These are phyloP conservation scores for Rhinocladiella similis DNA, from an alignment of 2,329 filamentous ascomycete genomes.

Conservation along the genomic window DNA sequence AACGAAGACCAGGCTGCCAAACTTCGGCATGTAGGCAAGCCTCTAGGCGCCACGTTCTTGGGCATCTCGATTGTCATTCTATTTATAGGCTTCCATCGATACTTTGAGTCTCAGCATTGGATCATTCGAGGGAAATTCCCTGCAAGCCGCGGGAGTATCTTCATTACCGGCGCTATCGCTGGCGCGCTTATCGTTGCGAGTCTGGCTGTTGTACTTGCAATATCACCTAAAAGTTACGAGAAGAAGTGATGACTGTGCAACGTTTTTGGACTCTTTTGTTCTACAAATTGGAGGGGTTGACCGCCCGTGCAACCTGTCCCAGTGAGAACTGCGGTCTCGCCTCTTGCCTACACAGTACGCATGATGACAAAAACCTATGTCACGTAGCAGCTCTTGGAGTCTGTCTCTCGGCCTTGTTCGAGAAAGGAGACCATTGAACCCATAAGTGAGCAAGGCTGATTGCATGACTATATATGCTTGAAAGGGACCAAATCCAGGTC, in stretches of 20 bases:
- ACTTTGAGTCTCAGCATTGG: slow-evolving; percentile 68
- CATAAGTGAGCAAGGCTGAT: too few relatives aligned
- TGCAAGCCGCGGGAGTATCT: slow-evolving; percentile 61
- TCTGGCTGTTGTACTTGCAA: slow-evolving; percentile 59
- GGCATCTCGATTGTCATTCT: slow-evolving; percentile 62
- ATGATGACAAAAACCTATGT: too few relatives aligned
- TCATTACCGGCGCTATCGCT: slow-evolving; percentile 58
- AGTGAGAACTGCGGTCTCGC: too few relatives aligned
- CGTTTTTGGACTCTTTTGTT: too few relatives aligned
- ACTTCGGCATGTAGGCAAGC: slow-evolving; percentile 58
- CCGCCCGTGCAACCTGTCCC: too few relatives aligned
- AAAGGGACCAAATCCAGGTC: too few relatives aligned
- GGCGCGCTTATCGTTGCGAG: slow-evolving; percentile 59
- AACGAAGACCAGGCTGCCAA: slow-evolving; percentile 32
- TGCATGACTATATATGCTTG: too few relatives aligned
- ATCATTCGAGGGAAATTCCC: slow-evolving; percentile 67
- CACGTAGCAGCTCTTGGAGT: too few relatives aligned
- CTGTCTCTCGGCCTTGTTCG: too few relatives aligned
- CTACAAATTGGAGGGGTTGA: neutral
- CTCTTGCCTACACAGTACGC: too few relatives aligned
- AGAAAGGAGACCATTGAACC: too few relatives aligned
- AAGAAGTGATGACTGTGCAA: slow-evolving; percentile 19
- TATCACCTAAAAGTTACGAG: slow-evolving; percentile 51
- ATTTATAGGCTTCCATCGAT: slow-evolving; percentile 63
- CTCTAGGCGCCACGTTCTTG: slow-evolving; percentile 65